phyloP scores from a whole-genome alignment of 106 monocot genomes.

The Apostasia shenzhenica region DNA sequence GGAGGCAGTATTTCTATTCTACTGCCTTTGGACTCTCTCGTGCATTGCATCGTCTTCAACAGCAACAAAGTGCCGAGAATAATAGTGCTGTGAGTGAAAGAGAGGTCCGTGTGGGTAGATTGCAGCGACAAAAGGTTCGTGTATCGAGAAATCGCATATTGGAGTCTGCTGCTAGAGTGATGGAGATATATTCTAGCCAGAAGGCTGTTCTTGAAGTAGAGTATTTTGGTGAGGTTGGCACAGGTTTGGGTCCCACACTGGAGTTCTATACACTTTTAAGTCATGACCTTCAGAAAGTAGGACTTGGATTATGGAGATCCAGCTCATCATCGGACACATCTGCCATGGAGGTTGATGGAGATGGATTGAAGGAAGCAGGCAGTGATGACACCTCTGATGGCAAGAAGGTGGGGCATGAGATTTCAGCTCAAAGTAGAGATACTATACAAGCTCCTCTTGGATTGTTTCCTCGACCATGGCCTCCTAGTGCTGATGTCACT shows the following conservation, averaged over 20 bases:
- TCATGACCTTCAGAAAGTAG: slow-evolving; percentile 82
- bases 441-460: slow-evolving; percentile 72
- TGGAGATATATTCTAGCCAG: slow-evolving; percentile 98
- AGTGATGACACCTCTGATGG: slow-evolving; percentile 23
- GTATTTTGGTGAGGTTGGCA: slow-evolving; percentile 99
- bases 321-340: slow-evolving; percentile 32
- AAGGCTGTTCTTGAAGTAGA: slow-evolving; percentile 98
- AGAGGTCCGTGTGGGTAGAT: slow-evolving; percentile 81
- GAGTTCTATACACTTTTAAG: slow-evolving; percentile 98
- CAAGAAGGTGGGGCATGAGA: slow-evolving; percentile 22
- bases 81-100: slow-evolving; percentile 60
- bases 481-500: slow-evolving; percentile 55
- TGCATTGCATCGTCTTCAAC: slow-evolving; percentile 91
- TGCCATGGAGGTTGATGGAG: slow-evolving; percentile 42
- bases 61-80: slow-evolving; percentile 78
- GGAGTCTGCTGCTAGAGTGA: slow-evolving; percentile 95
- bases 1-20: slow-evolving; percentile 93
- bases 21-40: slow-evolving; percentile 94
- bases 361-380: slow-evolving; percentile 10
- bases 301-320: slow-evolving; percentile 81
- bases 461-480: slow-evolving; percentile 88
- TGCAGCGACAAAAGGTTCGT: slow-evolving; percentile 96
- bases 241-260: slow-evolving; percentile 91
- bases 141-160: slow-evolving; percentile 91
- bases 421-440: slow-evolving; percentile 27